These are phyloP conservation scores for Penicillium odoratum DNA, from an alignment of 495 filamentous ascomycete species.

Conservation along the genomic window DNA sequence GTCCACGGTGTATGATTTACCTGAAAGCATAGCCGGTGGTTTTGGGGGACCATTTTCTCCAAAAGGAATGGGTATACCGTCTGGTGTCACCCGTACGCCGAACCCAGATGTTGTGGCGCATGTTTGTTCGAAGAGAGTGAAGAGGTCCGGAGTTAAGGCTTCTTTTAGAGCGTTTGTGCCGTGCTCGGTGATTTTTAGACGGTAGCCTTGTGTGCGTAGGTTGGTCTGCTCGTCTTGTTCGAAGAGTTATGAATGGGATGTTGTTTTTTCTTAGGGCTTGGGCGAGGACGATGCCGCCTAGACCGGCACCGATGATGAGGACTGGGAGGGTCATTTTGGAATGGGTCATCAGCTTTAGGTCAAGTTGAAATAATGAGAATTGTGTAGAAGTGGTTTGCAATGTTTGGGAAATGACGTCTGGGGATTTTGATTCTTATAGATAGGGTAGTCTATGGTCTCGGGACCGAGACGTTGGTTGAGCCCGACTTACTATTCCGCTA, in stretches of 20 bases:
- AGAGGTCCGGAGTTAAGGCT: constrained; percentile 45
- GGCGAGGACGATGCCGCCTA: constrained; percentile 55
- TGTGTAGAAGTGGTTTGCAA: background rate
- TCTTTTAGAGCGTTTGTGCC: constrained; percentile 54
- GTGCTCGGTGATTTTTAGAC: constrained; percentile 51
- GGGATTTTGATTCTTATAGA: background rate
- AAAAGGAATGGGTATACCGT: constrained; percentile 7
- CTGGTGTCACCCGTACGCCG: constrained; percentile 15
- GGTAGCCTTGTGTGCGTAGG: constrained; percentile 43
- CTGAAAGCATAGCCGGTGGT: background rate
- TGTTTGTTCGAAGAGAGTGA: constrained; percentile 50
- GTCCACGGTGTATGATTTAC: constrained; percentile 28
- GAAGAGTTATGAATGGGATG: constrained; percentile 54
- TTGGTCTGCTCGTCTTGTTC: constrained; percentile 39
- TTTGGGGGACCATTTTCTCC: constrained; percentile 15
- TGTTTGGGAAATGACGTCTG: background rate
- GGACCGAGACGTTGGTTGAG: constrained; percentile 1
- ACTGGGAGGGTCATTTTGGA: constrained; percentile 22
- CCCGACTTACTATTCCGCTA: background rate
- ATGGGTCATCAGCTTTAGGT: background rate
- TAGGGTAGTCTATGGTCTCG: background rate
- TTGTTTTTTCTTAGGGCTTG: constrained; percentile 52
- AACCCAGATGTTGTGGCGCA: constrained; percentile 46
- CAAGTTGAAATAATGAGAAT: too few relatives aligned
- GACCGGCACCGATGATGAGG: constrained; percentile 51